phyloP scores from a whole-genome alignment of 176 grass and related monocot genomes.

The Canna indica region DNA sequence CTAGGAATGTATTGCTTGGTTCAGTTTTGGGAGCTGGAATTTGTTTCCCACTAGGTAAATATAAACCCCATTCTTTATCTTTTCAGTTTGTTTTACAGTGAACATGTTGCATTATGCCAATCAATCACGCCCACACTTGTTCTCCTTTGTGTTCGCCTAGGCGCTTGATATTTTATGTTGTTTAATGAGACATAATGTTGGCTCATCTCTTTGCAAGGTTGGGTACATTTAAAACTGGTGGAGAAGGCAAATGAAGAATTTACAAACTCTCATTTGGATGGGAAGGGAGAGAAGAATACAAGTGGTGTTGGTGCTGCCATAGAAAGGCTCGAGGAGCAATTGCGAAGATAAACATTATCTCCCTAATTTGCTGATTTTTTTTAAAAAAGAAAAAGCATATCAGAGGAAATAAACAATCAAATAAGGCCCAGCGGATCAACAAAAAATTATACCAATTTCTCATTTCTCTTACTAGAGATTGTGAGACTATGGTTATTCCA shows the following conservation, averaged over 20 bases:
- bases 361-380: not conserved
- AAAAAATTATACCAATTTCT: not conserved
- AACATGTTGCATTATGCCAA: not conserved
- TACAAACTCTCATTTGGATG: slow-evolving; percentile 37
- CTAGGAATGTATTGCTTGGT: slow-evolving; percentile 73
- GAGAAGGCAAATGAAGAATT: slow-evolving; percentile 67
- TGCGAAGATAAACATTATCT: slow-evolving; percentile 11
- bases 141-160: not conserved
- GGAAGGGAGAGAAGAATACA: slow-evolving; percentile 26
- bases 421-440: not conserved
- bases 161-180: not conserved
- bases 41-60: slow-evolving; percentile 79
- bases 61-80: slow-evolving; percentile 2
- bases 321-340: slow-evolving; percentile 60
- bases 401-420: not conserved
- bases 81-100: not conserved
- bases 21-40: slow-evolving; percentile 80
- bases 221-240: slow-evolving; percentile 87
- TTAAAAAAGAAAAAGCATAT: not conserved
- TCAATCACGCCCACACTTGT: not conserved
- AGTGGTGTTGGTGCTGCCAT: slow-evolving; percentile 71
- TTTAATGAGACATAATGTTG: not conserved
- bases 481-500: no score
- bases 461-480: no score
- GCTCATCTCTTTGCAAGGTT: slow-evolving; percentile 39